phyloP scores from a whole-genome alignment of 176 grass and related monocot genomes.

The Lolium multiflorum region DNA sequence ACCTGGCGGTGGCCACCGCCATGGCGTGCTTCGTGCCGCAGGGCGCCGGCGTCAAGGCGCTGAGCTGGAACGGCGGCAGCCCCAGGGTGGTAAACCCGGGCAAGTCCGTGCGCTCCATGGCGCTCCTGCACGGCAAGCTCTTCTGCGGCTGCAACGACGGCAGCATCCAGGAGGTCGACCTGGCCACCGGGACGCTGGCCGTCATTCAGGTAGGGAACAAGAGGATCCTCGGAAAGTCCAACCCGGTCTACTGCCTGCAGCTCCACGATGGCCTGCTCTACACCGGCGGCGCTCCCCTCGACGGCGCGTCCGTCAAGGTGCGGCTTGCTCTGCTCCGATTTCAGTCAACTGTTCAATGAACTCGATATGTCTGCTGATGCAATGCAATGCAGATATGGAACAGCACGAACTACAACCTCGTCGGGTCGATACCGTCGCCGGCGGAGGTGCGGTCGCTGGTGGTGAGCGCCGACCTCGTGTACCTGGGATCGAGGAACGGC shows the following conservation, averaged over 20 bases:
- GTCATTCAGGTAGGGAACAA: constrained; percentile 64
- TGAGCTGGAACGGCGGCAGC: constrained; percentile 64
- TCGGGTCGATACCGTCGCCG: constrained; percentile 60
- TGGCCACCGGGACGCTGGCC: constrained; percentile 60
- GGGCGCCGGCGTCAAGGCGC: constrained; percentile 64
- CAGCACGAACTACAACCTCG: constrained; percentile 58
- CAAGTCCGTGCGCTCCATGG: constrained; percentile 67
- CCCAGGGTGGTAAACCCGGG: constrained; percentile 56
- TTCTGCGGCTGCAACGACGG: constrained; percentile 71
- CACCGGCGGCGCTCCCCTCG: constrained; percentile 42
- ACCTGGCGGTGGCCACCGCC: constrained; percentile 46
- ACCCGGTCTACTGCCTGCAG: constrained; percentile 56
- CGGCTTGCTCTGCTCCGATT: not conserved
- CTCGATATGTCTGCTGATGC: not conserved
- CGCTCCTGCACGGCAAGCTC: constrained; percentile 67
- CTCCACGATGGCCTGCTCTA: constrained; percentile 59
- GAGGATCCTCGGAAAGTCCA: constrained; percentile 71
- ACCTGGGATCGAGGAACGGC: constrained; percentile 58
- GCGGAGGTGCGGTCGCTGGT: constrained; percentile 60
- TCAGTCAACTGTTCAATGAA: not conserved
- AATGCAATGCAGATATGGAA: constrained; percentile 59
- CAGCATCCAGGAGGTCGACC: constrained; percentile 77
- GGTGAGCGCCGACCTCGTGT: constrained; percentile 59
- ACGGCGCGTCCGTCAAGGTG: constrained; percentile 66
- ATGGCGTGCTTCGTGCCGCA: constrained; percentile 69